Percentiles rank a stretch among this genome's conserved stretches.
Evolutionary conservation across 371 early-diverging fungal genomes (phyloP).

Genomic region (Mortierella sp.): DNA sequence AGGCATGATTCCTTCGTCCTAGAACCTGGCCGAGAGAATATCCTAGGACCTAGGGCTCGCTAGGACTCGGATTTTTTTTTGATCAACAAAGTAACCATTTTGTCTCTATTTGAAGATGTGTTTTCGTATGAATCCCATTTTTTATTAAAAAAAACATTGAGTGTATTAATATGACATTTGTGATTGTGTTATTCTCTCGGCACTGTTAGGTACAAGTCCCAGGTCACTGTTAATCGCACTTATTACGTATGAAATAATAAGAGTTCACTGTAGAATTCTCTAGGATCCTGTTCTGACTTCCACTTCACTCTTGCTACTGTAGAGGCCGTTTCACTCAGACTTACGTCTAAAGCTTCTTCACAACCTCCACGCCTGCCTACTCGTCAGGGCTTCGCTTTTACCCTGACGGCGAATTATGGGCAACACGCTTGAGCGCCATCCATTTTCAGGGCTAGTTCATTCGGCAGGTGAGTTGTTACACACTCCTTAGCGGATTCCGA

Average conservation of each 20-base stretch:
- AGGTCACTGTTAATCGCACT: too few relatives aligned
- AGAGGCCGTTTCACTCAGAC: slow-evolving; percentile 64
- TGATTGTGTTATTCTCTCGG: not conserved
- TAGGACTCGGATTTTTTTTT: not conserved
- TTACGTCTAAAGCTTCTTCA: slow-evolving; percentile 68
- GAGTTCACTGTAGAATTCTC: too few relatives aligned
- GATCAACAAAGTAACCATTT: not conserved
- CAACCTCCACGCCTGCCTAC: slow-evolving; percentile 75
- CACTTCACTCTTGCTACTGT: too few relatives aligned
- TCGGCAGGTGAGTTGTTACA: slow-evolving; percentile 80
- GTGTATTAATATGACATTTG: not conserved
- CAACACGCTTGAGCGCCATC: slow-evolving; percentile 80
- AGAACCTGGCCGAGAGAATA: not conserved
- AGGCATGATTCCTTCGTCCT: not conserved
- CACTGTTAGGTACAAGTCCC: too few relatives aligned
- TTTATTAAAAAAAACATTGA: not conserved
- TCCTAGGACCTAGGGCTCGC: not conserved
- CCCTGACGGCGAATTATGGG: slow-evolving; percentile 72
- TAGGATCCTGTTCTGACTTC: too few relatives aligned
- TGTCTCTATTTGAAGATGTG: not conserved
- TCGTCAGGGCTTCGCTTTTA: slow-evolving; percentile 64
- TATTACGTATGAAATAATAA: too few relatives aligned
- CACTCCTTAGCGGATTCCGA: slow-evolving; percentile 78
- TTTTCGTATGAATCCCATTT: not conserved
- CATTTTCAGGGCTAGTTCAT: slow-evolving; percentile 82